Conservation (phyloP, 2,329 filamentous ascomycete genomes). For the Teratosphaeria zuluensis region DNA sequence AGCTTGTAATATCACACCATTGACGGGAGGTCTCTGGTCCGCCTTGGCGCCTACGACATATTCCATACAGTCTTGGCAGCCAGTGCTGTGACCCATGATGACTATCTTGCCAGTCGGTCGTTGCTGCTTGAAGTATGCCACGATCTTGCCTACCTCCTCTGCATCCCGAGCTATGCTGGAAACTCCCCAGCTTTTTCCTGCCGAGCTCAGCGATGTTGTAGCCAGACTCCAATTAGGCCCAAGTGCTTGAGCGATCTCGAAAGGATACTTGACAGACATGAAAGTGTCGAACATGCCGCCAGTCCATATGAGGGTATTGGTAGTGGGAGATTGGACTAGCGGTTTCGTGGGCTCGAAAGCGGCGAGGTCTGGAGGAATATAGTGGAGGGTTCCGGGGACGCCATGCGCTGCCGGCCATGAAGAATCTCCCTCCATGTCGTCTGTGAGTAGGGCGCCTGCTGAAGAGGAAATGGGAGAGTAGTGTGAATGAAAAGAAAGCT, state of each 20-base stretch:
- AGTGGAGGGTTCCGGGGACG: conserved; percentile 31
- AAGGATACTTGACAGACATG: conserved; percentile 52
- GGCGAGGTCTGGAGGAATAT: conserved; percentile 30
- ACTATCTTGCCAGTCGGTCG: conserved; percentile 45
- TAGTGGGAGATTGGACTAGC: conserved; percentile 18
- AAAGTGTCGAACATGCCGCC: conserved; percentile 63
- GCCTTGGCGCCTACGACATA: conserved; percentile 38
- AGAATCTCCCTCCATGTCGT: not conserved
- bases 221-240: conserved; percentile 42
- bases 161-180: conserved; percentile 45
- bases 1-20: conserved; percentile 72
- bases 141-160: conserved; percentile 42
- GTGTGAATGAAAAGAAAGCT: not conserved
- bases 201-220: conserved; percentile 32
- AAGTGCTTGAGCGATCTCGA: conserved; percentile 39
- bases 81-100: conserved; percentile 60
- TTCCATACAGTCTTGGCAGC: conserved; percentile 59
- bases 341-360: conserved; percentile 36
- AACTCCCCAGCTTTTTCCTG: conserved; percentile 47
- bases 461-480: not conserved
- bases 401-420: conserved; percentile 1
- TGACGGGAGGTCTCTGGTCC: conserved; percentile 43
- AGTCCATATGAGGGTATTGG: conserved; percentile 58
- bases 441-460: not conserved
- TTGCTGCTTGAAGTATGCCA: conserved; percentile 39